These are phyloP conservation scores for Hebeloma cylindrosporum DNA, from an alignment of 768 basidiomycete genomes.

Conservation along the genomic window DNA sequence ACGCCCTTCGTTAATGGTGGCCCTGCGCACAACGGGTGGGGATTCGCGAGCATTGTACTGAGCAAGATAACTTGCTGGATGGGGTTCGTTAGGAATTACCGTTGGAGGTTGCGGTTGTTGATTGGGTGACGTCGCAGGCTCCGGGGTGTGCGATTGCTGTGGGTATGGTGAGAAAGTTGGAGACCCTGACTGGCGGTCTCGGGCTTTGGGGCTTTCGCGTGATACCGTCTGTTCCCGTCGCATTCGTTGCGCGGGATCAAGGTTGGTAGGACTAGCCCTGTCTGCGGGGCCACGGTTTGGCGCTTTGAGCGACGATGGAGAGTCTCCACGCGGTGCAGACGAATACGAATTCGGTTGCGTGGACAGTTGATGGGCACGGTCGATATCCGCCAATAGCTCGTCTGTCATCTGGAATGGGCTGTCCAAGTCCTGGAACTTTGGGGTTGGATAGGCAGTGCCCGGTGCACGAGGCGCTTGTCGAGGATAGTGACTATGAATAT, in stretches of 20 bases:
- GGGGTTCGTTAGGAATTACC: slow-evolving; percentile 46
- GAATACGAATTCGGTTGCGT: slow-evolving; percentile 33
- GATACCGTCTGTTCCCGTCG: slow-evolving; percentile 42
- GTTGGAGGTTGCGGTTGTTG: slow-evolving; percentile 52
- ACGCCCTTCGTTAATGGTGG: slow-evolving; percentile 28
- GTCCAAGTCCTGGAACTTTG: slow-evolving; percentile 55
- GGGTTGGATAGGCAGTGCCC: slow-evolving; percentile 53
- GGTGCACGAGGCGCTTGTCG: slow-evolving; percentile 61
- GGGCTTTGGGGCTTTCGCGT: slow-evolving; percentile 46
- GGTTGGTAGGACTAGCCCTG: slow-evolving; percentile 55
- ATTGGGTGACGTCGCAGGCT: slow-evolving; percentile 49
- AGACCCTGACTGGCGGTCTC: slow-evolving; percentile 45
- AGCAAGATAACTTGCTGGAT: slow-evolving; percentile 38
- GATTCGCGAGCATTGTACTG: slow-evolving; percentile 51
- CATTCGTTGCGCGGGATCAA: slow-evolving; percentile 39
- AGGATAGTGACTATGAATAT: slow-evolving; percentile 52
- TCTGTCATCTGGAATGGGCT: slow-evolving; percentile 71
- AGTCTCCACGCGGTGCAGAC: slow-evolving; percentile 27
- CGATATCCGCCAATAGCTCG: slow-evolving; percentile 69
- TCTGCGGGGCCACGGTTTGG: slow-evolving; percentile 49
- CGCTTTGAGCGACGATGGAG: slow-evolving; percentile 51
- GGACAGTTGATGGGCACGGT: slow-evolving; percentile 56
- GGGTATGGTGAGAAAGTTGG: slow-evolving; percentile 34
- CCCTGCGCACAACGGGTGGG: slow-evolving; percentile 32
- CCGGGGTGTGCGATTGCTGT: slow-evolving; percentile 47